Evolutionary conservation across 1,284 basidiomycete genomes (phyloP).

Genomic region (Ustilago trichophora): DNA sequence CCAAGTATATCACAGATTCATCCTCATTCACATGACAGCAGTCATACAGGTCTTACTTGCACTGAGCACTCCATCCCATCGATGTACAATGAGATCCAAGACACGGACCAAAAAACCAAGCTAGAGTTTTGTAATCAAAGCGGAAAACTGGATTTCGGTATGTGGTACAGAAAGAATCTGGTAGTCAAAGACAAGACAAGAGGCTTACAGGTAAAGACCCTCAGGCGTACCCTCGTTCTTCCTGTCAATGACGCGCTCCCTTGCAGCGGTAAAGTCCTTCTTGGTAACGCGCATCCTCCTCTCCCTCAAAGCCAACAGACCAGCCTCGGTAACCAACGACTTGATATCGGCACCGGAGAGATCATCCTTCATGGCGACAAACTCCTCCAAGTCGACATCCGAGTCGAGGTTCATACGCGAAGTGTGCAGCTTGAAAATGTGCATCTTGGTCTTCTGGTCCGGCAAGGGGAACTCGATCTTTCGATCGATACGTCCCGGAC

Average conservation of each 20-base stretch:
- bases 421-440: conserved; percentile 97
- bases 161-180: conserved; percentile 1
- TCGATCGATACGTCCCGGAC: conserved; percentile 97
- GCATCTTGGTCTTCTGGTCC: conserved; percentile 69
- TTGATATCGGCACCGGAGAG: conserved; percentile 98
- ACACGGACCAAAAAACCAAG: too few species aligned
- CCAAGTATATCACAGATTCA: too few species aligned
- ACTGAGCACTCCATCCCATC: too few species aligned
- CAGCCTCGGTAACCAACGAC: conserved; percentile 78
- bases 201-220: conserved; percentile 50
- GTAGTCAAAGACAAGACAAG: too few species aligned
- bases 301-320: conserved; percentile 90
- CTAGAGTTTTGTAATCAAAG: too few species aligned
- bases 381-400: conserved; percentile 96
- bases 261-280: conserved; percentile 66
- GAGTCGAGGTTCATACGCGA: conserved; percentile 90
- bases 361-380: conserved; percentile 95
- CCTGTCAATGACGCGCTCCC: conserved; percentile 64
- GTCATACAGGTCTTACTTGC: too few species aligned
- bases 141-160: conserved; percentile 15
- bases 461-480: conserved; percentile 76
- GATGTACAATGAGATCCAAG: too few species aligned
- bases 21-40: too few species aligned
- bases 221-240: conserved; percentile 64
- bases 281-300: conserved; percentile 96